Percentiles rank a stretch among this genome's conserved stretches.
These are phyloP conservation scores for Radiomyces spectabilis DNA, from an alignment of 192 early-diverging fungal genomes.

Conservation along the genomic window DNA sequence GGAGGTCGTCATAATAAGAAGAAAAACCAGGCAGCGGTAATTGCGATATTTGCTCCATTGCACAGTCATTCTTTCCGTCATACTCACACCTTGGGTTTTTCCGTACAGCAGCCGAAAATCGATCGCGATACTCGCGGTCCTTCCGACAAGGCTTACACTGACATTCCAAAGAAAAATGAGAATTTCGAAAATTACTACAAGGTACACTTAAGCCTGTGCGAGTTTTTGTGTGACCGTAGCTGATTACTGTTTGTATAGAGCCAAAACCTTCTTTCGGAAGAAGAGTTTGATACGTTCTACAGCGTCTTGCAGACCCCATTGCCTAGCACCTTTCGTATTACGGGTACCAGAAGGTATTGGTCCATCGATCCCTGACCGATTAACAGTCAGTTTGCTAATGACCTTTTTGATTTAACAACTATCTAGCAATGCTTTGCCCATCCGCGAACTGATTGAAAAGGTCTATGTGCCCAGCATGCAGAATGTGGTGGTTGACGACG, in stretches of 20 bases:
- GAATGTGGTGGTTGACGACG: constrained; percentile 62
- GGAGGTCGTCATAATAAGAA: constrained; percentile 2
- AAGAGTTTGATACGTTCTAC: constrained; percentile 78
- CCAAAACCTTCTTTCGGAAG: constrained; percentile 69
- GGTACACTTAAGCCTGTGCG: constrained; percentile 18
- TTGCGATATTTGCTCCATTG: too few species aligned
- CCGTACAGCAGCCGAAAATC: too few species aligned
- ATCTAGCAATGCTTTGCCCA: constrained; percentile 54
- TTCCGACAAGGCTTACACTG: constrained; percentile 26
- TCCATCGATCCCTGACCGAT: too few species aligned
- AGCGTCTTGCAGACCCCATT: constrained; percentile 61
- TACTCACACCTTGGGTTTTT: too few species aligned
- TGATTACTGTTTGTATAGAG: constrained; percentile 12
- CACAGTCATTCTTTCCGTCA: too few species aligned
- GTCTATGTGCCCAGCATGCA: constrained; percentile 39
- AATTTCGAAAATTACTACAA: constrained; percentile 66
- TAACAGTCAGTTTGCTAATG: too few species aligned
- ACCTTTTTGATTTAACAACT: background rate
- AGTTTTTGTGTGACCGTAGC: background rate
- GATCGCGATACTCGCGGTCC: too few species aligned
- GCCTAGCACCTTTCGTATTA: constrained; percentile 91
- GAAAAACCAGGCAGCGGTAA: background rate
- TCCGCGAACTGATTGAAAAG: constrained; percentile 65
- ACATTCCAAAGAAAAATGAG: constrained; percentile 50
- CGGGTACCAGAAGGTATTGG: constrained; percentile 80